Base-by-base conservation (phyloP, 208 protist genomes). In the Endotrypanum monterogeii region DNA sequence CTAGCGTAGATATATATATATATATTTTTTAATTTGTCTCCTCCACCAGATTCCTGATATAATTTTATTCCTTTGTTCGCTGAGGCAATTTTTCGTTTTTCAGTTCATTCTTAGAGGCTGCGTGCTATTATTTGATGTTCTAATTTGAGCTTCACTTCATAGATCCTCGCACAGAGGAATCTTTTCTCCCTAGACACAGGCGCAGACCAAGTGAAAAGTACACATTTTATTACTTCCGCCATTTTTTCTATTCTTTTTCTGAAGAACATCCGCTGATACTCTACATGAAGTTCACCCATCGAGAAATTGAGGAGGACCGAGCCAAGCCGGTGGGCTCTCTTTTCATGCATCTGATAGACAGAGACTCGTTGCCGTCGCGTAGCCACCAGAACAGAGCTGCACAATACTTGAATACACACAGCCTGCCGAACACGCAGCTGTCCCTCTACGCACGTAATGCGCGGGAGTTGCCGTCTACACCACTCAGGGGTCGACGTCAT, bases 251-350 rank as follows among this genome's bases (percentile, higher is more conserved):
- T 25, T 32, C 16, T 32, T 20, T 32, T 37, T 50, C 44, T 32
- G 25, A 5, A 41, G 30, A 57, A 57, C 30, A 41, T 12, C 32
- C 50, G 30, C 32, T 12, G 11, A 6, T 20, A 7, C 46, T 32
- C 50, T 9, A 51, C n/a, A 80, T 80, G 76, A 80, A 83, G 63
- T 89, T 84, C 57, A 86, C 80, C 2, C 79, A 88, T 69, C 72
- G 72, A 50, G 86, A 90, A 32, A 56, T 90, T n/a, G 82, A 92
- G 51, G 85, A 58, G 28, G 80, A 89, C 54, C 74, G 73, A 44
- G 69, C 60, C 69, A 89, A 85, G 62, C 90, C 88, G 5, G 83
- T 89, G 2, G 90, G 90, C 16, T 91, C 90, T 3, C 82, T 93
- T 54, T 95, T 95, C 65, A 74, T 92, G 51, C 72, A 76, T 46